Conservation (phyloP, 192 early-diverging fungal genomes). For the Phlyctochytrium arcticum region DNA sequence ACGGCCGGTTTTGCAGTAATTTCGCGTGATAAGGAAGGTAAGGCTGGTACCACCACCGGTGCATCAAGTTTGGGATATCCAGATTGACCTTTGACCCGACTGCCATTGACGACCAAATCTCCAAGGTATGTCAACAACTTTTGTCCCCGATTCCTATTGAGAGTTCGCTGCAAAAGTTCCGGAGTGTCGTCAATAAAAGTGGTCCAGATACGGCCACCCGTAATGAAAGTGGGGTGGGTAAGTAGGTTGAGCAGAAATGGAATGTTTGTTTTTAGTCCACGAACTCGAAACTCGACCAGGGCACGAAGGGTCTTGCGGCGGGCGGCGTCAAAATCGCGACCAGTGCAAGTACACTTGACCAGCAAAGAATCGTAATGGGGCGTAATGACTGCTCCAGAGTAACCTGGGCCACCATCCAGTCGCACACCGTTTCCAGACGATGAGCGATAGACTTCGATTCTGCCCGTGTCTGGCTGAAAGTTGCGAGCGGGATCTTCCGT, state of each 20-base stretch:
- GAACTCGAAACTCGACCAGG: constrained; percentile 90
- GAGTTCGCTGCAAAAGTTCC: constrained; percentile 77
- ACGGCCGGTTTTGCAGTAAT: constrained; percentile 50
- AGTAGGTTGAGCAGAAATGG: constrained; percentile 87
- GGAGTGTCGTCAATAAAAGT: constrained; percentile 98
- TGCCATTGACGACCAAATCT: constrained; percentile 90
- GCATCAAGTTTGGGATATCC: constrained; percentile 59
- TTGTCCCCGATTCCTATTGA: constrained; percentile 78
- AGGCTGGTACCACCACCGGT: constrained; percentile 61
- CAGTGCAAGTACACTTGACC: constrained; percentile 83
- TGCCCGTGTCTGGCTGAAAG: constrained; percentile 95
- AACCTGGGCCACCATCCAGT: constrained; percentile 69
- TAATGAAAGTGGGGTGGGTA: constrained; percentile 73
- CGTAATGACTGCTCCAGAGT: constrained; percentile 86
- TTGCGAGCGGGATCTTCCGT: constrained; percentile 91
- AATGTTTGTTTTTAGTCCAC: constrained; percentile 96
- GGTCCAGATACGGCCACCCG: constrained; percentile 77
- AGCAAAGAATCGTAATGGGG: constrained; percentile 95
- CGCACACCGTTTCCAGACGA: constrained; percentile 69
- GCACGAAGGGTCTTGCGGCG: constrained; percentile 85
- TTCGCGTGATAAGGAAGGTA: constrained; percentile 41
- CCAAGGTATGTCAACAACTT: constrained; percentile 86
- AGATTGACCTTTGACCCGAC: constrained; percentile 84
- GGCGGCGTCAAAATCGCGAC: constrained; percentile 84
- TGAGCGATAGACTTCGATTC: constrained; percentile 91